phyloP scores from a whole-genome alignment of 1,139 yeast species.

The Kodamaea alishanica region DNA sequence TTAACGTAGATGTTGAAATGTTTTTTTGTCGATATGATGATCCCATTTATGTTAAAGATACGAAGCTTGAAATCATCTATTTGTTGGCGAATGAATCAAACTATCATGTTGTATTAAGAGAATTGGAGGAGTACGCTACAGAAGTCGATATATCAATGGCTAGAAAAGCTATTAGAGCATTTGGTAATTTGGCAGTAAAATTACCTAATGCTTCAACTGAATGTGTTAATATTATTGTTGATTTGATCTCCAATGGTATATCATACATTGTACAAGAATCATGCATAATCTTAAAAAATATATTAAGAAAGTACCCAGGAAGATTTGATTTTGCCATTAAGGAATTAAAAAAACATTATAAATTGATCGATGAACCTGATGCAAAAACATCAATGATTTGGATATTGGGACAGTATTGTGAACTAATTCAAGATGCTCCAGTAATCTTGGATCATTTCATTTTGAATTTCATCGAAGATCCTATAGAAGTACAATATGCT shows the following conservation, averaged over 20 bases:
- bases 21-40: constrained; percentile 84
- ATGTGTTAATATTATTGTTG: constrained; percentile 63
- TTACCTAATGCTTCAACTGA: constrained; percentile 51
- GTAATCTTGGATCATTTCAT: constrained; percentile 46
- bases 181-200: constrained; percentile 85
- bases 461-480: constrained; percentile 52
- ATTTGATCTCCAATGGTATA: constrained; percentile 61
- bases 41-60: constrained; percentile 84
- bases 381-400: constrained; percentile 78
- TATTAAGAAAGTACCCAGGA: constrained; percentile 70
- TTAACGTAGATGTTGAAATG: constrained; percentile 65
- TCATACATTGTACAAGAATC: constrained; percentile 81
- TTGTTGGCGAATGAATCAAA: constrained; percentile 67
- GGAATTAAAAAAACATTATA: constrained; percentile 41
- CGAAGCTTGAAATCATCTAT: constrained; percentile 84
- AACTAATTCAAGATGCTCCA: constrained; percentile 46
- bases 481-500: constrained; percentile 70
- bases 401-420: constrained; percentile 76
- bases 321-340: constrained; percentile 37
- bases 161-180: constrained; percentile 81
- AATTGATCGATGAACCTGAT: constrained; percentile 67
- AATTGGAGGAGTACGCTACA: constrained; percentile 80
- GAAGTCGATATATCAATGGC: constrained; percentile 86
- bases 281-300: constrained; percentile 69
- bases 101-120: constrained; percentile 61